Evolutionary conservation across 371 early-diverging fungal genomes (phyloP).

Genomic region (Syncephalastrum monosporum): DNA sequence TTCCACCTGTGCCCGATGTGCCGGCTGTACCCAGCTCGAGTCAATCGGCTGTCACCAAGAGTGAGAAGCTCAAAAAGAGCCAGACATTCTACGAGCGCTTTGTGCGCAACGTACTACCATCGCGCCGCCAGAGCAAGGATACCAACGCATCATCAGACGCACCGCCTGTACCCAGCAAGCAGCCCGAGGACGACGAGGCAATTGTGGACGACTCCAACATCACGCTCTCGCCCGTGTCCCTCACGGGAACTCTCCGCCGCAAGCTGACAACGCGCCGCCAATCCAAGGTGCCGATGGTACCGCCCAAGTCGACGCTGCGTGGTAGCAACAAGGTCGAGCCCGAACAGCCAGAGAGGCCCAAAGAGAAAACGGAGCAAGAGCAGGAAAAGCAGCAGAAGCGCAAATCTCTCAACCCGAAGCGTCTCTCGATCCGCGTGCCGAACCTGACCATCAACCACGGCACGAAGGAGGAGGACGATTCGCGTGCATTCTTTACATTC

Average conservation of each 20-base stretch:
- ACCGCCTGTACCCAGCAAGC: slow-evolving; percentile 2
- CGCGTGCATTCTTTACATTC: slow-evolving; percentile 36
- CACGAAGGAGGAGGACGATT: slow-evolving; percentile 5
- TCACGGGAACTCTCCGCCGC: slow-evolving; percentile 39
- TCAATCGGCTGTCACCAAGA: slow-evolving; percentile 14
- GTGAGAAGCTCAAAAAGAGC: slow-evolving; percentile 34
- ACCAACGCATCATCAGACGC: slow-evolving; percentile 11
- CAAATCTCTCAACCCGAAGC: slow-evolving; percentile 17
- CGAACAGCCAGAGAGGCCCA: background rate
- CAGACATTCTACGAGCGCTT: slow-evolving; percentile 42
- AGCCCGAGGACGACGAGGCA: too few species aligned
- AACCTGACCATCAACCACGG: slow-evolving; percentile 16
- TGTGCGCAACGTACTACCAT: slow-evolving; percentile 25
- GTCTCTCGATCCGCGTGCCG: slow-evolving; percentile 40
- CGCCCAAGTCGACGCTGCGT: slow-evolving; percentile 30
- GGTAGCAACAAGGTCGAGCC: slow-evolving; percentile 37
- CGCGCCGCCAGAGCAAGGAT: slow-evolving; percentile 29
- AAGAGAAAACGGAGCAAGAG: too few species aligned
- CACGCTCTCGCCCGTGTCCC: slow-evolving; percentile 12
- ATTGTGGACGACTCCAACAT: background rate
- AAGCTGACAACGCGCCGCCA: slow-evolving; percentile 11
- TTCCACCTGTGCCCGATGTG: too few species aligned
- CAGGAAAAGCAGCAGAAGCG: background rate
- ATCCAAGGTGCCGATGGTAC: slow-evolving; percentile 20
- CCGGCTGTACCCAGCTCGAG: background rate